Evolutionary conservation across 2,329 filamentous ascomycete species (phyloP), one percentile per base, ranked within the genome.

Genomic region (Orbilia javanica): DNA sequence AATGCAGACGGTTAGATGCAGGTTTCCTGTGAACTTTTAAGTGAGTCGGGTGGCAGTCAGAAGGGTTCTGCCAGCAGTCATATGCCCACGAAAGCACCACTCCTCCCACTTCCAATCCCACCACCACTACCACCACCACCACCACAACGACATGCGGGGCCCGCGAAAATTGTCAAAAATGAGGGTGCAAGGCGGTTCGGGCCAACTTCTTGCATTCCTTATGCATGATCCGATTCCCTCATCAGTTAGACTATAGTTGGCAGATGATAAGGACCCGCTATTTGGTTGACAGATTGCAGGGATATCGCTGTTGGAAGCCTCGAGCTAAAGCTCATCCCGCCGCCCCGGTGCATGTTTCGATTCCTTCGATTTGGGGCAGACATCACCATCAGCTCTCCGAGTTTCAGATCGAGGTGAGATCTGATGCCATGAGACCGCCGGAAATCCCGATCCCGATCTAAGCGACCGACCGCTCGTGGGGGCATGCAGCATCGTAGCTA

Each of bases 271-370:
- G 55, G 34, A 42, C 55, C 55, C 34, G 55, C 34, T 42, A 25
- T 36, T 39, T 60, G 11, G 18, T 60, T 42, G 20, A 39, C 31
- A 27, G n/a, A 7, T 39, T 22, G 20, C 55, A 60, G 55, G 55
- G 55, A 60, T 60, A 31, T 34, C 55, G 55, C 34, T 60, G 55
- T 60, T 42, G 55, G n/a, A 20, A 60, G 55, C 34, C 55, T 60
- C 55, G 31, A 60, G 10, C 55, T 60, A 60, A 60, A 60, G n/a
- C 55, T 31, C 55, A 60, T 60, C 55, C 55, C 55, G 55, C 55
- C 55, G 55, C 55, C 55, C 55, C 55, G 55, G 29, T 34, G 55
- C 55, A 60, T 18, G 42, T n/a, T n/a, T n/a, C 3, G 53, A 42
- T 42, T 31, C 34, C 15, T 25, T 60, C 53, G 29, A 2, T 60